A percentile compares a stretch with the other conserved stretches of the same genome.
phyloP scores from a whole-genome alignment of 768 basidiomycete species.

The Tulasnella sp. region DNA sequence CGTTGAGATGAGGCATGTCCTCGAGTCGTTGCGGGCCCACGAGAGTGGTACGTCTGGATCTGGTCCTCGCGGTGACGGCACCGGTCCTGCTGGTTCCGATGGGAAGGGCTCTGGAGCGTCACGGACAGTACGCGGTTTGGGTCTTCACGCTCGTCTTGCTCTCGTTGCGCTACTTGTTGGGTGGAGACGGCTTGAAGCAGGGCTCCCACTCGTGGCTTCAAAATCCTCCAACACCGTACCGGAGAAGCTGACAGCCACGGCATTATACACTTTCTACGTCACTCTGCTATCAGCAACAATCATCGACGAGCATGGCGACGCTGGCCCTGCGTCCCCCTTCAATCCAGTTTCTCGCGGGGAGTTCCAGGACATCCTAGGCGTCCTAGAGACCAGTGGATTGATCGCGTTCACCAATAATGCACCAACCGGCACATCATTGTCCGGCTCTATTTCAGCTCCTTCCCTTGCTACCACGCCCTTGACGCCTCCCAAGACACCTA shows the following conservation, averaged over 20 bases:
- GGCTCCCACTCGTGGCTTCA: background rate
- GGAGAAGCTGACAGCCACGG: slow-evolving; percentile 6
- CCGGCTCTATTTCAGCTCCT: background rate
- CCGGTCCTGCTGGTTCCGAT: background rate
- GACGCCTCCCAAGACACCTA: slow-evolving; percentile 7
- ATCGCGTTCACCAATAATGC: slow-evolving; percentile 7
- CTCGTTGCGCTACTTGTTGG: slow-evolving; percentile 16
- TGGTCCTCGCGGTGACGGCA: background rate
- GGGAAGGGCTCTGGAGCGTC: slow-evolving; percentile 4
- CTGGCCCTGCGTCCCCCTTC: slow-evolving; percentile 6
- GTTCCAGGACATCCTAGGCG: slow-evolving; percentile 17
- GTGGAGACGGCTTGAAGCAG: slow-evolving; percentile 10
- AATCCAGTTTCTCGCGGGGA: slow-evolving; percentile 17
- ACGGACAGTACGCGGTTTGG: slow-evolving; percentile 12
- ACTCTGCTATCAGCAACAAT: slow-evolving; percentile 1
- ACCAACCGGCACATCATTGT: slow-evolving; percentile 5
- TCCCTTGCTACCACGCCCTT: slow-evolving; percentile 2
- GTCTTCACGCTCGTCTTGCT: slow-evolving; percentile 16
- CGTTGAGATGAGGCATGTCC: slow-evolving; percentile 19
- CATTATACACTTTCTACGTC: slow-evolving; percentile 9
- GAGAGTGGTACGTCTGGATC: slow-evolving; percentile 4
- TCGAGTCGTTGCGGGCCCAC: slow-evolving; percentile 17
- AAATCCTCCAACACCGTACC: background rate
- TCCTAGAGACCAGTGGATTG: slow-evolving; percentile 17
- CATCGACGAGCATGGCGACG: background rate